Evolutionary conservation across 495 filamentous ascomycete species (phyloP), one percentile per base, ranked within the genome.

Genomic region (Darksidea phi): DNA sequence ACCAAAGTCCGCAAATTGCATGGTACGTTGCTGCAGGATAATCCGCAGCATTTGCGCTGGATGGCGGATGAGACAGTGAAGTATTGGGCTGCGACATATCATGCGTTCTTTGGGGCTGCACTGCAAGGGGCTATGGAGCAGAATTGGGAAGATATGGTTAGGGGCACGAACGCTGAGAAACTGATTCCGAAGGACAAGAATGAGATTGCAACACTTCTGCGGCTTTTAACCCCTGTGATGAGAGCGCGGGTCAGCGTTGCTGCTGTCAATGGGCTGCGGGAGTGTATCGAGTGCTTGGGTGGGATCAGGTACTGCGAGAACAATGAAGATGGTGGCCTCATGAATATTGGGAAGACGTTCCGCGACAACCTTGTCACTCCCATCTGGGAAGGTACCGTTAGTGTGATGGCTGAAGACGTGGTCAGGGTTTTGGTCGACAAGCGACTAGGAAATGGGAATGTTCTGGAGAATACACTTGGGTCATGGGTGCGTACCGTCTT

Each of bases 281-380:
- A 38, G 15, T 38, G 36, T 15, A 38, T 38, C 8, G 36, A 38
- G 36, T 8, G 36, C 36, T 15, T 38, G 7, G 36, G 36, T 8
- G 36, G 36, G 36, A 15, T 38, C 15, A 15, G 36, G 7, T 38
- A 38, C 36, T n/a, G n/a, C n/a, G n/a, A n/a, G n/a, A n/a, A n/a
- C n/a, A 8, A 8, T 7, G 36, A 38, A 38, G 36, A 38, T 38
- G 36, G 15, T 7, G 8, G 15, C 8, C 8, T 8, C 8, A 8
- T 38, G 7, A 38, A 38, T 38, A 15, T 38, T 38, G 36, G 8
- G 36, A 38, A 15, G 15, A 8, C 15, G 15, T 38, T 3, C 36
- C 7, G 36, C 79, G 75, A 38, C 8, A 15, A 7, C 15, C 7
- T 8, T 38, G 36, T 38, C 36, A 8, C 8, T 15, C 15, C 36